Evolutionary conservation across 208 protist species (phyloP).

Genomic region (Leishmania major): DNA sequence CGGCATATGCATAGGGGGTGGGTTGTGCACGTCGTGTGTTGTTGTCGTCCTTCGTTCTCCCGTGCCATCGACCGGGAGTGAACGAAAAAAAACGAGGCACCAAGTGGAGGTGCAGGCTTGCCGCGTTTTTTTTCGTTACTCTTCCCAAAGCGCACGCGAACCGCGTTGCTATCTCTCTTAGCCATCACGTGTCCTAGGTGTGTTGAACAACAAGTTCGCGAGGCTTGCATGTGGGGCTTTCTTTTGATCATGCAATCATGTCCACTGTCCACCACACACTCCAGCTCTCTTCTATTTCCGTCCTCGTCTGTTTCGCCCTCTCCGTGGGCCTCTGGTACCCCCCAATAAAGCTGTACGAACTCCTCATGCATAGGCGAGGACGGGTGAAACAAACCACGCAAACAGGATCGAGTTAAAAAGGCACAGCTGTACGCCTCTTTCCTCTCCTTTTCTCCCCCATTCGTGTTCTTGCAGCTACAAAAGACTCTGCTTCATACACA

Average conservation of each 20-base stretch:
- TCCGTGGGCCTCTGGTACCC: background rate
- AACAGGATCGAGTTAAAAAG: slow-evolving; percentile 7
- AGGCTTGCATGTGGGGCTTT: background rate
- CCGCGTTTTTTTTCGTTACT: background rate
- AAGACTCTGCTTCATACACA: slow-evolving; percentile 4
- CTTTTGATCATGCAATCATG: background rate
- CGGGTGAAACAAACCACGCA: slow-evolving; percentile 9
- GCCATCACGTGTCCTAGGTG: background rate
- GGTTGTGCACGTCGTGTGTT: background rate
- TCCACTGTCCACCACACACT: background rate
- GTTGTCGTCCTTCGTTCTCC: background rate
- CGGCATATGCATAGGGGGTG: background rate
- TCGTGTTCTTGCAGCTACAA: background rate
- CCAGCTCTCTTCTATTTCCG: background rate
- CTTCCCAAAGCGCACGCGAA: background rate
- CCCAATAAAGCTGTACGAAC: background rate
- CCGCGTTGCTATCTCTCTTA: background rate
- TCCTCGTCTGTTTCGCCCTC: slow-evolving; percentile 3
- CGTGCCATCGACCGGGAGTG: background rate
- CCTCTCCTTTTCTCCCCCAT: background rate
- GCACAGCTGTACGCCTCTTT: background rate
- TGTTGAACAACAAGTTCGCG: background rate
- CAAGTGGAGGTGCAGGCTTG: background rate
- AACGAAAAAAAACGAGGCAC: background rate
- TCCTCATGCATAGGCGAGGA: slow-evolving; percentile 13